These are phyloP conservation scores for Leucogyrophana mollusca DNA, from an alignment of 768 basidiomycete species.

Conservation along the genomic window DNA sequence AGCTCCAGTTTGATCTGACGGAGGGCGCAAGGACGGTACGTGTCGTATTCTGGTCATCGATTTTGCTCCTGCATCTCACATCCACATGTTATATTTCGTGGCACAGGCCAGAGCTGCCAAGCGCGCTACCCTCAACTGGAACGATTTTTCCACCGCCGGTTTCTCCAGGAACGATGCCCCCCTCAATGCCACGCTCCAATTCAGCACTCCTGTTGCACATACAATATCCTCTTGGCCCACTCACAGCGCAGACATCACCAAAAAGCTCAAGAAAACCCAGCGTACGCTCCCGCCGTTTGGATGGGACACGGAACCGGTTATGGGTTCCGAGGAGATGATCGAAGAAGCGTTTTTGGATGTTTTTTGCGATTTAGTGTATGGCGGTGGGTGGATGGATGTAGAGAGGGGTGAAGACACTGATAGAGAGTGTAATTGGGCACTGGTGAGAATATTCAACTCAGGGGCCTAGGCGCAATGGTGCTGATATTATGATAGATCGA, in stretches of 20 bases:
- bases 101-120: slow-evolving; percentile 68
- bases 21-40: slow-evolving; percentile 76
- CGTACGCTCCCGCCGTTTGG: slow-evolving; percentile 75
- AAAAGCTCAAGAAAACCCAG: slow-evolving; percentile 83
- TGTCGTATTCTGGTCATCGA: slow-evolving; percentile 1
- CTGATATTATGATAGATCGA: slow-evolving; percentile 57
- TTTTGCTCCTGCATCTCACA: slow-evolving; percentile 4
- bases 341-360: slow-evolving; percentile 91
- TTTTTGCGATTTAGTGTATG: slow-evolving; percentile 80
- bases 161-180: slow-evolving; percentile 80
- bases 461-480: not conserved
- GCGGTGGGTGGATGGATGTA: slow-evolving; percentile 82
- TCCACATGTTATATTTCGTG: slow-evolving; percentile 7
- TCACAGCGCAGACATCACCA: slow-evolving; percentile 68
- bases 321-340: slow-evolving; percentile 75
- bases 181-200: slow-evolving; percentile 79
- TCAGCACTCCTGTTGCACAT: slow-evolving; percentile 56
- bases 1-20: slow-evolving; percentile 89
- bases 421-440: slow-evolving; percentile 88
- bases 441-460: slow-evolving; percentile 54
- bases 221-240: slow-evolving; percentile 71
- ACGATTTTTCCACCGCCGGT: slow-evolving; percentile 81
- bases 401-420: slow-evolving; percentile 71
- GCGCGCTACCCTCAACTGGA: slow-evolving; percentile 86
- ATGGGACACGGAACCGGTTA: slow-evolving; percentile 87